Percentiles rank a stretch among this genome's conserved stretches.
These are phyloP conservation scores for Mortierella hygrophila DNA, from an alignment of 192 early-diverging fungal species.

Conservation along the genomic window DNA sequence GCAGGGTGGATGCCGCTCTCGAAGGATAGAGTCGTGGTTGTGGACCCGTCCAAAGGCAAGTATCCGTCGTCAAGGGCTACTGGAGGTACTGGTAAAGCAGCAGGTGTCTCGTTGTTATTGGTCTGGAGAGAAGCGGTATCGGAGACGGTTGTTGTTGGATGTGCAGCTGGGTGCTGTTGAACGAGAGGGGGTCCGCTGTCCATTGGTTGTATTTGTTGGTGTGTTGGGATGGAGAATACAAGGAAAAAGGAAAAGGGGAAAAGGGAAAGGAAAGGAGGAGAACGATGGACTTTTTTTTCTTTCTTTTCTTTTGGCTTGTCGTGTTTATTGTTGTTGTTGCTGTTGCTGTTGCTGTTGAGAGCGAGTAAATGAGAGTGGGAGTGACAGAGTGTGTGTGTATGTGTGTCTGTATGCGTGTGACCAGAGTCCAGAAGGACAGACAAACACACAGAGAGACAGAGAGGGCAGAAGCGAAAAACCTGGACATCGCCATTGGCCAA, in stretches of 20 bases:
- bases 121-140: background rate
- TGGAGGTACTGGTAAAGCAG: background rate
- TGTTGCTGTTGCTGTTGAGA: too few relatives aligned
- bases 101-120: background rate
- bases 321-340: too few relatives aligned
- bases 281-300: too few relatives aligned
- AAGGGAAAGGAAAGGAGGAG: too few relatives aligned
- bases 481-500: too few relatives aligned
- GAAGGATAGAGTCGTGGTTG: slow-evolving; percentile 25
- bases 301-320: too few relatives aligned
- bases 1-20: slow-evolving; percentile 16
- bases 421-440: too few relatives aligned
- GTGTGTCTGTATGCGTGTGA: too few relatives aligned
- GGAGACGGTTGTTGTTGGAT: background rate
- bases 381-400: too few relatives aligned
- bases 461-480: too few relatives aligned
- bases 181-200: background rate
- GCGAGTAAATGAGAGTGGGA: too few relatives aligned
- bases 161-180: background rate
- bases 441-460: too few relatives aligned
- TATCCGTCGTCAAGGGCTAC: slow-evolving; percentile 21
- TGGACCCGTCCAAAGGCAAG: slow-evolving; percentile 19
- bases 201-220: background rate
- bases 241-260: background rate
- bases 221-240: background rate